Evolutionary conservation across 192 early-diverging fungal genomes (phyloP), one percentile per base, ranked within the genome.

Genomic region (Umbelopsis sp.): DNA sequence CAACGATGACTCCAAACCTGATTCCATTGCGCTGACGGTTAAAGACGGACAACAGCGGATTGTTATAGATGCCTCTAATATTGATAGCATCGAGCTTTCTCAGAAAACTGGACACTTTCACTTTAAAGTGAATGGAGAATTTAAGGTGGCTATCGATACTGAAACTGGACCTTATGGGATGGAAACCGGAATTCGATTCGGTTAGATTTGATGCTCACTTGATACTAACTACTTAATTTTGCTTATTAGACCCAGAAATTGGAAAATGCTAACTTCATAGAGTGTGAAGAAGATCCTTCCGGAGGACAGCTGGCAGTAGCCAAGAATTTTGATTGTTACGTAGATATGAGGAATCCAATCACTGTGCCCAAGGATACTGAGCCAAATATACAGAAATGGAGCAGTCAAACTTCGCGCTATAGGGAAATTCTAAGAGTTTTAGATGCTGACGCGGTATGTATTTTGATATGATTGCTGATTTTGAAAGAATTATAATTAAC

Each of bases 191-290:
- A n/a, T n/a, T n/a, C n/a, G n/a, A n/a, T n/a, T n/a, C n/a, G n/a
- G n/a, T n/a, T n/a, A n/a, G n/a, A n/a, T n/a, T n/a, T n/a, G n/a
- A n/a, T n/a, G n/a, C n/a, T n/a, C n/a, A n/a, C n/a, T n/a, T n/a
- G n/a, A n/a, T n/a, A n/a, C n/a, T n/a, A n/a, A n/a, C n/a, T n/a
- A n/a, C n/a, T 16, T 22, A 45, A 45, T n/a, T 20, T 67, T n/a
- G 26, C 20, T 22, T 67, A n/a, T n/a, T 32, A 65, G 71, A 34
- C 44, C 41, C 51, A 72, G 38, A 59, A 65, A 31, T 41, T 72
- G n/a, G 71, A 72, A 41, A 72, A 72, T 38, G 53, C 71, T n/a
- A 65, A 49, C 17, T 72, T 72, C 47, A 56, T 72, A 11, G 41
- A 54, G 14, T 45, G 71, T 49, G 43, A 45, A 34, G 71, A 72